Evolutionary conservation across 306 rosid genomes (phyloP).

Genomic region (Trifolium pratense): DNA sequence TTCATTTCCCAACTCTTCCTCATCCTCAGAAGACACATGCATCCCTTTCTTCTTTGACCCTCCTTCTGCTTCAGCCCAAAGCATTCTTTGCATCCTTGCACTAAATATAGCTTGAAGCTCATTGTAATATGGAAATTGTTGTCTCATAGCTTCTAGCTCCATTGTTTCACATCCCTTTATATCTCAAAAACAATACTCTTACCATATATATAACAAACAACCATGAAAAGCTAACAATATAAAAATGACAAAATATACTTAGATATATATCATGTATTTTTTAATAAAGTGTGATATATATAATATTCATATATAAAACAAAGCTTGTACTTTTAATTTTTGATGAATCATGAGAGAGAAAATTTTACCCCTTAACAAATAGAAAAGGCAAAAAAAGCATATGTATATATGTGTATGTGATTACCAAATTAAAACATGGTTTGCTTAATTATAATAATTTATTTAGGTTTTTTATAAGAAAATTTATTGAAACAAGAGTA

Average conservation of each 20-base stretch:
- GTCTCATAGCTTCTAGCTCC: constrained; percentile 67
- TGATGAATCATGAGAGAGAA: constrained; percentile 11
- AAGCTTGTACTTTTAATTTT: neutral
- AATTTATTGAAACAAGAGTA: neutral
- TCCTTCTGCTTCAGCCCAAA: constrained; percentile 78
- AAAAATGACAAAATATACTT: constrained; percentile 16
- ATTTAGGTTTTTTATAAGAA: neutral
- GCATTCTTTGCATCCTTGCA: constrained; percentile 68
- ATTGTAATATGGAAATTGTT: constrained; percentile 86
- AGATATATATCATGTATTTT: neutral
- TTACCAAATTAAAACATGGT: neutral
- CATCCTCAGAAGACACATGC: constrained; percentile 59
- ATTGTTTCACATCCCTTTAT: constrained; percentile 87
- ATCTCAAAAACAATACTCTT: constrained; percentile 33
- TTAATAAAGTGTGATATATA: neutral
- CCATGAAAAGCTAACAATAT: constrained; percentile 10
- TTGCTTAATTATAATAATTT: neutral
- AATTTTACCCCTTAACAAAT: constrained; percentile 11
- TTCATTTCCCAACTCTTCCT: constrained; percentile 60
- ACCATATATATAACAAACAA: neutral
- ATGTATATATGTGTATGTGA: neutral
- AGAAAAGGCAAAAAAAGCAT: constrained; percentile 27
- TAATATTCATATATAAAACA: neutral
- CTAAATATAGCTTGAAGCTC: constrained; percentile 75
- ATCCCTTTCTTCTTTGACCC: constrained; percentile 62